Conservation (phyloP, 2,329 filamentous ascomycete species). For the Thielaviopsis punctulata region DNA sequence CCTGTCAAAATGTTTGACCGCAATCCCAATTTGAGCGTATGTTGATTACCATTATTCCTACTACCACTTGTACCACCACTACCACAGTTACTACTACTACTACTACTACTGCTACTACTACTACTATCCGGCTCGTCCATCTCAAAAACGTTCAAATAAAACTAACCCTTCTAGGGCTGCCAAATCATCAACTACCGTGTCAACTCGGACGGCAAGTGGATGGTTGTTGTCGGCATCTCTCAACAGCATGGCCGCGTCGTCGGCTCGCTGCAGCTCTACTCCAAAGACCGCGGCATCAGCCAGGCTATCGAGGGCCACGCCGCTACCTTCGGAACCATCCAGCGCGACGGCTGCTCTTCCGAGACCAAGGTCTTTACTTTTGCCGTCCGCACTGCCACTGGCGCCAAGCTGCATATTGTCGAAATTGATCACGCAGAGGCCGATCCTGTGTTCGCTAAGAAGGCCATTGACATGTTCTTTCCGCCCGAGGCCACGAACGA, state of each 20-base stretch:
- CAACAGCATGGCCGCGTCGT: slow-evolving; percentile 86
- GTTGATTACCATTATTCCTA: too few species aligned
- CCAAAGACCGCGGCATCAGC: slow-evolving; percentile 87
- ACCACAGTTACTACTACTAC: too few species aligned
- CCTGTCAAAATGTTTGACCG: slow-evolving; percentile 90
- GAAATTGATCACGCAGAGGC: slow-evolving; percentile 87
- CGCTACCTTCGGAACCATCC: slow-evolving; percentile 78
- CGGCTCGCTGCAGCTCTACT: slow-evolving; percentile 94
- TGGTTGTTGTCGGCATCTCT: slow-evolving; percentile 91
- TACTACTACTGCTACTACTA: too few species aligned
- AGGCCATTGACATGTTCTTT: slow-evolving; percentile 95
- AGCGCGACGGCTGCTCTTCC: slow-evolving; percentile 72
- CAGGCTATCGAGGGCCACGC: slow-evolving; percentile 97
- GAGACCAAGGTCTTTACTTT: slow-evolving; percentile 96
- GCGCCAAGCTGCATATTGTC: slow-evolving; percentile 81
- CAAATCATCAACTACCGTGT: slow-evolving; percentile 99
- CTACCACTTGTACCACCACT: too few species aligned
- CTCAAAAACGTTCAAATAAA: too few species aligned
- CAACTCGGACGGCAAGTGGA: slow-evolving; percentile 93
- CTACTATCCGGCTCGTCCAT: too few species aligned
- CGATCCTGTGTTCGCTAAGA: slow-evolving; percentile 84
- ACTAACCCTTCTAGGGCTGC: slow-evolving; percentile 44
- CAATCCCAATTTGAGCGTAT: slow-evolving; percentile 71
- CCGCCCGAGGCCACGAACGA: slow-evolving; percentile 89
- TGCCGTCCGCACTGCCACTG: slow-evolving; percentile 73